Conservation (phyloP, 2,329 filamentous ascomycete genomes). For the Sporothrix pallida region DNA sequence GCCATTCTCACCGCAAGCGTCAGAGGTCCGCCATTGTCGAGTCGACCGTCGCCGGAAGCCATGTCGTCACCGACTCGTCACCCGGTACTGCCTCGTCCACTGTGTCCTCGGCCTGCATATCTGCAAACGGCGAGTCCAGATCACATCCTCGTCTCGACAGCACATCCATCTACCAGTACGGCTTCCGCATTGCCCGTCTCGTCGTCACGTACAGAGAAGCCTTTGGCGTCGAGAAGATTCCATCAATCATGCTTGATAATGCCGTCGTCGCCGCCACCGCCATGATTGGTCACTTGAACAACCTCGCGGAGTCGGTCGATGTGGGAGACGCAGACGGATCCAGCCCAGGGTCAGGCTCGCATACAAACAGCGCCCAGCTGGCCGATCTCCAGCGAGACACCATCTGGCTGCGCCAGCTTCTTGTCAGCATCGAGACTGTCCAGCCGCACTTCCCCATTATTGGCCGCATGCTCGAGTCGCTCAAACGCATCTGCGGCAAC, state of each 20-base stretch:
- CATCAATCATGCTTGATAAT: constrained; percentile 34
- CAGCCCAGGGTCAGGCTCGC: neutral
- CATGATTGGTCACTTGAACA: constrained; percentile 30
- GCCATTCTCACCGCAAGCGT: constrained; percentile 7
- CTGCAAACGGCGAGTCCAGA: neutral
- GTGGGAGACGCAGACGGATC: neutral
- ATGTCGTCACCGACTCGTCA: neutral
- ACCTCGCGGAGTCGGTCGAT: neutral
- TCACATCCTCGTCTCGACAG: neutral
- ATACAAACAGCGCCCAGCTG: neutral
- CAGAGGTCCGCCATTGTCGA: constrained; percentile 4
- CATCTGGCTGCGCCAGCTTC: constrained; percentile 28
- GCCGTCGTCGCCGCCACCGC: constrained; percentile 31
- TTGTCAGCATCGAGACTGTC: constrained; percentile 28
- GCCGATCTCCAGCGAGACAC: neutral
- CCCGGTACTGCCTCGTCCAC: neutral
- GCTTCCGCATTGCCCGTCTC: constrained; percentile 29
- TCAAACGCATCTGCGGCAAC: constrained; percentile 27
- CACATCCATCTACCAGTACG: constrained; percentile 28
- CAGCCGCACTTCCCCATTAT: constrained; percentile 33
- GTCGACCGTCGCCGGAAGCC: neutral
- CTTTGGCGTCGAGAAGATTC: constrained; percentile 32
- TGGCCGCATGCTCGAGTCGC: constrained; percentile 32
- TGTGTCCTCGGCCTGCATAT: neutral
- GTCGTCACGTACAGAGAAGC: constrained; percentile 33